Evolutionary conservation across 2,329 filamentous ascomycete genomes (phyloP), one percentile per base, ranked within the genome.

Genomic region (Penicillium psychrosexuale): DNA sequence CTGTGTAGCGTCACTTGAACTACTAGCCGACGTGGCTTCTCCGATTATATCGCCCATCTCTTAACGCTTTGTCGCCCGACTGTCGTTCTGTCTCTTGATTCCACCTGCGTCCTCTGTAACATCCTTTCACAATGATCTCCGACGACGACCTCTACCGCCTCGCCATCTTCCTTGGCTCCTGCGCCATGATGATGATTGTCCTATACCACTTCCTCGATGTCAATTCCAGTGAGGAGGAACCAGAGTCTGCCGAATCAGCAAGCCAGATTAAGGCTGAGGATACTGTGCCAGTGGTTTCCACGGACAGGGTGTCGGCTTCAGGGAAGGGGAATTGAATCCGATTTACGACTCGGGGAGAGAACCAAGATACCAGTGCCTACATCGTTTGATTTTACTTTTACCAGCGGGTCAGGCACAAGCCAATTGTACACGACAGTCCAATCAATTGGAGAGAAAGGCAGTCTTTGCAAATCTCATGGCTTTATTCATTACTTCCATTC

Each of bases 201-300:
- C 77, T 96, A 28, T 97, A 99, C 77, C 91, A 97, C 75, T 97
- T 95, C 78, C 86, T 99, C 67, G 93, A 97, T 74, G 84, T 96
- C 78, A 97, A 99, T 71, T 84, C 90, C n/a, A 80, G 82, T 62
- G 82, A 87, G 55, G 75, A 78, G 39, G 63, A 67, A 8, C 44
- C 58, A 3, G 54, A 58, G 13, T 31, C 53, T 11, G 31, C 51
- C 17, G 33, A 52, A 9, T 24, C 40, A 34, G 45, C 47, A 15
- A 65, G 60, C 40, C 45, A 60, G 1, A 46, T 55, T 22, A 58
- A 57, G 40, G 45, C 40, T 17, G 34, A 33, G 42, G 17, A 4
- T 9, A 8, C 40, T n/a, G 33, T 37, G 9, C 19, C 47, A 15
- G 24, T 15, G 15, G 28, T 28, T 3, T 28, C 55, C 42, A 39